Base-by-base conservation (phyloP, 176 grass and related monocot genomes). In the Musa itinerans region DNA sequence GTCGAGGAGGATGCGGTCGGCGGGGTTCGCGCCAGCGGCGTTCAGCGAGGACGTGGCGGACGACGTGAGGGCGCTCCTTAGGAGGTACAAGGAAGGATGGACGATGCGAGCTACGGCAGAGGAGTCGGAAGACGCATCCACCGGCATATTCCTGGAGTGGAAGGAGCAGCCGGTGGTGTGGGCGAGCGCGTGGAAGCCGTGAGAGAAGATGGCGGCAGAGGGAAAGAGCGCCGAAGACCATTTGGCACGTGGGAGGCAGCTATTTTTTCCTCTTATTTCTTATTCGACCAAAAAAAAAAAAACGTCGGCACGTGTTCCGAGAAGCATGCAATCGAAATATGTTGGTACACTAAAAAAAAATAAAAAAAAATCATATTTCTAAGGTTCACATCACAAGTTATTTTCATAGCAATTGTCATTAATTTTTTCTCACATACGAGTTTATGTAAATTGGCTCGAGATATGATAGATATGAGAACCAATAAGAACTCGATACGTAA, bases 1-100 rank as follows among this genome's bases (percentile, higher is more conserved):
- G 96, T 78, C 84, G 25, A 87, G 87, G 52, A 79, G 81, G 73
- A 84, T 99, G 81, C 49, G 85, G 65, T 76, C 70, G 9, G 85
- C 89, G 2, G 96, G 96, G 10, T 99, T 95, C 83, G 76, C 76
- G 5, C 84, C 91, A 15, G 86, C 85, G 16, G 79, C 84, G 14
- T 95, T 99, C 80, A 95, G 96, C 82, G 91, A 99, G 75, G 96
- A 99, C 85, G 96, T 95, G 1, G 82, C 81, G 80, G 91, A 99
- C 73, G 90, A 99, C 81, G 85, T 95, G 76, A 83, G 89, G 21
- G 88, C 91, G 14, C 84, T 95, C 51, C 91, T 99, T 53, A 86
- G 96, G 24, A 83, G 96, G 73, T 99, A 99, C 53, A 68, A 89
- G 25, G 91, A 99, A 49, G 96, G 96, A 7, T 99, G 91, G 96